Conservation (phyloP, 371 early-diverging fungal genomes). For the Rhizopus arrhizus region DNA sequence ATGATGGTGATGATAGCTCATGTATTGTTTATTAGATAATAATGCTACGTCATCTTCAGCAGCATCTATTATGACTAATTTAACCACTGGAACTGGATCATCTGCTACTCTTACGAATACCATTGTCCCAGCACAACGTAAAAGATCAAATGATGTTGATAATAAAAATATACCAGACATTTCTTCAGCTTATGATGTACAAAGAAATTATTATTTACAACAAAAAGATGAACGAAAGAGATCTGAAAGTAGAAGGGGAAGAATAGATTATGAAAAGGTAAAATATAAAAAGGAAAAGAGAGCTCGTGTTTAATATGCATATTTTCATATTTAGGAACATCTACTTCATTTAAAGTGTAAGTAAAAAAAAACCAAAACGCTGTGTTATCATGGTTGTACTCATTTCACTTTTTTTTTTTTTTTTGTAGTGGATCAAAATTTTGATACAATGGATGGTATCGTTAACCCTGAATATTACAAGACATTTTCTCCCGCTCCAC, state of each 20-base stretch:
- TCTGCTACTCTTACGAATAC: slow-evolving; percentile 13
- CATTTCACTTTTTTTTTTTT: background rate
- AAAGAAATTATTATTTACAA: slow-evolving; percentile 20
- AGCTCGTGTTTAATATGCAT: slow-evolving; percentile 2
- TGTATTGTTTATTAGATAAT: slow-evolving; percentile 10
- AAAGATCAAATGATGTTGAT: slow-evolving; percentile 31
- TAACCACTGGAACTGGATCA: slow-evolving; percentile 4
- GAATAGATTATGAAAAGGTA: slow-evolving; percentile 20
- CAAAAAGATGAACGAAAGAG: slow-evolving; percentile 29
- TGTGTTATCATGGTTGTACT: no score
- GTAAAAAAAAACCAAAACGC: background rate
- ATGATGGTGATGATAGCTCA: background rate
- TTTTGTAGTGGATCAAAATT: slow-evolving; percentile 50
- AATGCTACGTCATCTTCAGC: background rate
- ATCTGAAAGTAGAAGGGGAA: slow-evolving; percentile 20
- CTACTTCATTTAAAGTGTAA: slow-evolving; percentile 21
- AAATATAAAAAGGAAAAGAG: background rate
- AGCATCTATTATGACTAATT: slow-evolving; percentile 1
- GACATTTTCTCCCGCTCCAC: slow-evolving; percentile 9
- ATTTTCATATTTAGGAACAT: slow-evolving; percentile 12
- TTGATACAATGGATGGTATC: slow-evolving; percentile 58
- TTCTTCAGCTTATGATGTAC: slow-evolving; percentile 23
- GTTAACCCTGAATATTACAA: slow-evolving; percentile 47
- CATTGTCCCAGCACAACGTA: slow-evolving; percentile 20
- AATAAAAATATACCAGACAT: slow-evolving; percentile 3